Evolutionary conservation across 805 yeast species (phyloP).

Genomic region (Candida sphagnicola): DNA sequence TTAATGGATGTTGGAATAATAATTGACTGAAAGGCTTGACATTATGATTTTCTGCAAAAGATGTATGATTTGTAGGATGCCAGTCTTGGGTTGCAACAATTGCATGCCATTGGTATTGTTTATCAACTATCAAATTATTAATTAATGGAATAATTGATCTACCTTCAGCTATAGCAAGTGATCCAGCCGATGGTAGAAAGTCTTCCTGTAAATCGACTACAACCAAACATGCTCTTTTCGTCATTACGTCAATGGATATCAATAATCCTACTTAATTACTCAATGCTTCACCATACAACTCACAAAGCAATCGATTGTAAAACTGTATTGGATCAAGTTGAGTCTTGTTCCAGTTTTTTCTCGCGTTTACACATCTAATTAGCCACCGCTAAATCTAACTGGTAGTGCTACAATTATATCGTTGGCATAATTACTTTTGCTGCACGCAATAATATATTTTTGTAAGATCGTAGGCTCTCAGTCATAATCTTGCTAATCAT

Average conservation of each 20-base stretch:
- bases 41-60: conserved; percentile 72
- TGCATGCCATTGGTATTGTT: conserved; percentile 51
- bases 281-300: no score
- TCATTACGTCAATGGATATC: not conserved
- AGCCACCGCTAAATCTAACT: no score
- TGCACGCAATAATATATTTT: no score
- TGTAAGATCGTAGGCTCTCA: no score
- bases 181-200: conserved; percentile 74
- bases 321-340: no score
- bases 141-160: conserved; percentile 53
- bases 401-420: no score
- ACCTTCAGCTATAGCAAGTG: conserved; percentile 71
- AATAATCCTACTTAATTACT: not conserved
- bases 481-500: no score
- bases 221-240: conserved; percentile 50
- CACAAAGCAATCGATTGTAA: no score
- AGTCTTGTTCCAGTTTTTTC: no score
- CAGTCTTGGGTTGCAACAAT: conserved; percentile 80
- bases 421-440: no score
- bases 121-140: conserved; percentile 38
- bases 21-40: conserved; percentile 48
- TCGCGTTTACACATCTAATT: no score
- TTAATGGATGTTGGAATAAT: conserved; percentile 48
- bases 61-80: conserved; percentile 78
- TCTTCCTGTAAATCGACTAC: conserved; percentile 85